A percentile compares a stretch with the other conserved stretches of the same genome.
Conservation (phyloP, 1,139 yeast genomes). For the Magnusiomyces tetraspermus region DNA sequence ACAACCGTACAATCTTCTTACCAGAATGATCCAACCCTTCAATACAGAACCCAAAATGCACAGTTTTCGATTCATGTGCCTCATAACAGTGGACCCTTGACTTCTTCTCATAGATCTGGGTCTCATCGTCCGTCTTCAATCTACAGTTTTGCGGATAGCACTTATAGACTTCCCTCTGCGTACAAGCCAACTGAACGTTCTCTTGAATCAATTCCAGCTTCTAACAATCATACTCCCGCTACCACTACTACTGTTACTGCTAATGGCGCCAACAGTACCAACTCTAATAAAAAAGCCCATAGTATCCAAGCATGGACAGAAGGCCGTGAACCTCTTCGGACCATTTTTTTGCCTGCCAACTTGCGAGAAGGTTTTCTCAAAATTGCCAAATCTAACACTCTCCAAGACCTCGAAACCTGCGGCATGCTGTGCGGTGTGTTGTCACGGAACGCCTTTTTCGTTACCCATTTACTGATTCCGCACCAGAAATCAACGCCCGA, state of each 20-base stretch:
- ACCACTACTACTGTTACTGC: neutral
- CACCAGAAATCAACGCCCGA: conserved; percentile 50
- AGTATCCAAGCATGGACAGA: conserved; percentile 33
- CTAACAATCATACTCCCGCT: neutral
- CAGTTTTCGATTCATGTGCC: neutral
- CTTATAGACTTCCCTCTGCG: neutral
- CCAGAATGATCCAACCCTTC: too few species aligned
- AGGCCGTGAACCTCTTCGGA: conserved; percentile 44
- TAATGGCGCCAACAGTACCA: neutral
- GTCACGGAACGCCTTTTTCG: conserved; percentile 47
- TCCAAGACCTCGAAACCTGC: conserved; percentile 47
- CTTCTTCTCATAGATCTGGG: neutral
- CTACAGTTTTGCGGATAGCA: neutral
- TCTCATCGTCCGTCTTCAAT: neutral
- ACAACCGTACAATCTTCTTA: too few species aligned
- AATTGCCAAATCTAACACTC: conserved; percentile 41
- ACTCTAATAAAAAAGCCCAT: conserved; percentile 10
- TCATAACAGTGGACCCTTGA: neutral
- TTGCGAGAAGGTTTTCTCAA: conserved; percentile 37
- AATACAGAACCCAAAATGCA: neutral
- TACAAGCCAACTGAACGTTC: neutral
- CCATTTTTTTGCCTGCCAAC: conserved; percentile 40
- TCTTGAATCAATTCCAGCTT: neutral
- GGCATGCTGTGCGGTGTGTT: conserved; percentile 53
- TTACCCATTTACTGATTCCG: conserved; percentile 50